phyloP scores from a whole-genome alignment of 495 filamentous ascomycete genomes.

The Penicillium ochrochloron region DNA sequence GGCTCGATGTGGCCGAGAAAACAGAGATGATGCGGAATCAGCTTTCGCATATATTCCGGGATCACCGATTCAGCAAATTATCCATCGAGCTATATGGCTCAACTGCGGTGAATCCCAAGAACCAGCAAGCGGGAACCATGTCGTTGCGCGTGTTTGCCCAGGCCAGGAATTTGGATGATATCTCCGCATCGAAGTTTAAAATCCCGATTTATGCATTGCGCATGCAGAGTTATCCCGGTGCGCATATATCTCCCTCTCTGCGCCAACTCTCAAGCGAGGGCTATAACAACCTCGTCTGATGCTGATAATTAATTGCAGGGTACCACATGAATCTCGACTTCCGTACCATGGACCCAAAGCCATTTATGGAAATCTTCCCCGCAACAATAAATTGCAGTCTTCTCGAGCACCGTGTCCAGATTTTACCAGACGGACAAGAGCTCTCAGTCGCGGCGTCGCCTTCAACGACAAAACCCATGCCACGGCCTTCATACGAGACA shows the following conservation, averaged over 20 bases:
- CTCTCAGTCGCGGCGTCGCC: neutral
- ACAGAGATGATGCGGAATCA: neutral
- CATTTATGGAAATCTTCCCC: neutral
- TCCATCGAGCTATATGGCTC: neutral
- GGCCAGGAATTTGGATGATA: neutral
- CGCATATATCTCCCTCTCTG: neutral
- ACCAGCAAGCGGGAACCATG: neutral
- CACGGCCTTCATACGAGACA: neutral
- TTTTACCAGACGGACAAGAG: neutral
- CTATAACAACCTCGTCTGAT: neutral
- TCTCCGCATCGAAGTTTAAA: neutral
- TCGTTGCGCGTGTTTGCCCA: neutral
- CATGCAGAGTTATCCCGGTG: neutral
- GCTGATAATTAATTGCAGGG: neutral
- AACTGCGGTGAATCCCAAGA: neutral
- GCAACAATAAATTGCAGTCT: neutral
- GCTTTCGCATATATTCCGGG: neutral
- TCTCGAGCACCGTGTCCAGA: neutral
- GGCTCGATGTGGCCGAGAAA: neutral
- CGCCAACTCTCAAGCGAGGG: neutral
- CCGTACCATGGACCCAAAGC: neutral
- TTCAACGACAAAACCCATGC: neutral
- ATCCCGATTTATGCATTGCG: neutral
- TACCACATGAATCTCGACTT: neutral
- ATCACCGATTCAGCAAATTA: neutral